Conservation (phyloP, 2,329 filamentous ascomycete species). For the Achaetomium macrosporum region DNA sequence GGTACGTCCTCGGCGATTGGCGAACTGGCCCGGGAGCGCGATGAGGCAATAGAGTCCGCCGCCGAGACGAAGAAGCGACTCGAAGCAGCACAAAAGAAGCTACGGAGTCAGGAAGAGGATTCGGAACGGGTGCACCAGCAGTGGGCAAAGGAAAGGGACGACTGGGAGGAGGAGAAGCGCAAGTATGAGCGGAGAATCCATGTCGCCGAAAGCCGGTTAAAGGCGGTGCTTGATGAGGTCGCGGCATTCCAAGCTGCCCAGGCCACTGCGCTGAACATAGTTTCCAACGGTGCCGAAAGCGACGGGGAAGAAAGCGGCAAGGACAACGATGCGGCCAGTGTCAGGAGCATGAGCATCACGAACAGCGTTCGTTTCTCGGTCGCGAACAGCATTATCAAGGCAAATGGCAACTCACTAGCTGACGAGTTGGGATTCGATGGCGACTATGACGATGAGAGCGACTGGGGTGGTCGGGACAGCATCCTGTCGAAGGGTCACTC, state of each 20-base stretch:
- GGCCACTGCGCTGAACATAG: slow-evolving; percentile 26
- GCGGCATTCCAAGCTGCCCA: slow-evolving; percentile 60
- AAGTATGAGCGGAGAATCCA: slow-evolving; percentile 80
- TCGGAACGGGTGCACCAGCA: slow-evolving; percentile 69
- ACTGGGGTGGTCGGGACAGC: slow-evolving; percentile 64
- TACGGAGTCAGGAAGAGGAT: slow-evolving; percentile 76
- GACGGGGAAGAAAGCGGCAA: slow-evolving; percentile 56
- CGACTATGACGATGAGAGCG: slow-evolving; percentile 66
- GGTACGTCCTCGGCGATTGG: slow-evolving; percentile 81
- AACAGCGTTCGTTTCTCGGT: slow-evolving; percentile 69
- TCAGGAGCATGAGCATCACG: slow-evolving; percentile 67
- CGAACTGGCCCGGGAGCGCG: slow-evolving; percentile 77
- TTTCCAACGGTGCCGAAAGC: slow-evolving; percentile 39
- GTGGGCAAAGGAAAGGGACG: slow-evolving; percentile 78
- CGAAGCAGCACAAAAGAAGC: slow-evolving; percentile 70
- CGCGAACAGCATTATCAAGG: slow-evolving; percentile 53
- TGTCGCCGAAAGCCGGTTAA: slow-evolving; percentile 81
- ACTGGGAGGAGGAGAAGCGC: slow-evolving; percentile 78
- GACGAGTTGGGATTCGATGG: slow-evolving; percentile 87
- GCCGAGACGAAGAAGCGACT: slow-evolving; percentile 70
- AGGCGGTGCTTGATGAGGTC: slow-evolving; percentile 79
- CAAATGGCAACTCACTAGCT: slow-evolving; percentile 70
- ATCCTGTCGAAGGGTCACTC: slow-evolving; percentile 48
- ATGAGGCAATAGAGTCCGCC: slow-evolving; percentile 69
- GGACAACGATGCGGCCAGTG: slow-evolving; percentile 66